These are phyloP conservation scores for Scedosporium minutisporum DNA, from an alignment of 2,329 filamentous ascomycete species.

Conservation along the genomic window DNA sequence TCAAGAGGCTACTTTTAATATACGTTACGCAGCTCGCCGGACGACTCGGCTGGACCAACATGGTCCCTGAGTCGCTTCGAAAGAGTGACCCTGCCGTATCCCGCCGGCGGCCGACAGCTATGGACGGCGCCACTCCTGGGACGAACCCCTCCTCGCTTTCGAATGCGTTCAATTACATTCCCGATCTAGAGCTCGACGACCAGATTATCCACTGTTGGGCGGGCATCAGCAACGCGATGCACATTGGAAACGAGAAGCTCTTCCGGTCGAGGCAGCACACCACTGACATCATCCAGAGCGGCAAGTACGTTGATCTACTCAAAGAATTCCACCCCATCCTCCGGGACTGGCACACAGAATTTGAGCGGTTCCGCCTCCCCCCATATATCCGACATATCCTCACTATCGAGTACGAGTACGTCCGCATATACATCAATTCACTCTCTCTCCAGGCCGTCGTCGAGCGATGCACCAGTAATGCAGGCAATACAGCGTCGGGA, in stretches of 20 bases:
- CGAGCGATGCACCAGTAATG: conserved; percentile 77
- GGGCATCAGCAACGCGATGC: conserved; percentile 86
- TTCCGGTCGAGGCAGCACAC: conserved; percentile 85
- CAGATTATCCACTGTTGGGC: conserved; percentile 83
- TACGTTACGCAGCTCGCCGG: conserved; percentile 93
- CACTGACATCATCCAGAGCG: conserved; percentile 77
- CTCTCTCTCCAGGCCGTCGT: conserved; percentile 90
- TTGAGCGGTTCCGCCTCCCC: conserved; percentile 65
- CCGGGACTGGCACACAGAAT: conserved; percentile 68
- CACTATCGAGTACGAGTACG: conserved; percentile 91
- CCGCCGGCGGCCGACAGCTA: conserved; percentile 34
- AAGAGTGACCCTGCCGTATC: conserved; percentile 48
- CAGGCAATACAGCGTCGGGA: conserved; percentile 31
- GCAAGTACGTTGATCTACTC: conserved; percentile 71
- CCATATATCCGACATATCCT: conserved; percentile 65
- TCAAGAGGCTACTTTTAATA: conserved; percentile 78
- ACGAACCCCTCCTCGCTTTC: conserved; percentile 47
- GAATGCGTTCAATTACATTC: conserved; percentile 55
- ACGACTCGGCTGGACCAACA: conserved; percentile 82
- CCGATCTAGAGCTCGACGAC: conserved; percentile 56
- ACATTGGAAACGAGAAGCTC: conserved; percentile 77
- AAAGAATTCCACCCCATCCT: conserved; percentile 74
- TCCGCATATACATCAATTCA: conserved; percentile 89
- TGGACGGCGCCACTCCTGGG: conserved; percentile 49
- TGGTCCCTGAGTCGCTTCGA: conserved; percentile 66